Evolutionary conservation across 2,329 filamentous ascomycete genomes (phyloP).

Genomic region (Colletotrichum trifolii): DNA sequence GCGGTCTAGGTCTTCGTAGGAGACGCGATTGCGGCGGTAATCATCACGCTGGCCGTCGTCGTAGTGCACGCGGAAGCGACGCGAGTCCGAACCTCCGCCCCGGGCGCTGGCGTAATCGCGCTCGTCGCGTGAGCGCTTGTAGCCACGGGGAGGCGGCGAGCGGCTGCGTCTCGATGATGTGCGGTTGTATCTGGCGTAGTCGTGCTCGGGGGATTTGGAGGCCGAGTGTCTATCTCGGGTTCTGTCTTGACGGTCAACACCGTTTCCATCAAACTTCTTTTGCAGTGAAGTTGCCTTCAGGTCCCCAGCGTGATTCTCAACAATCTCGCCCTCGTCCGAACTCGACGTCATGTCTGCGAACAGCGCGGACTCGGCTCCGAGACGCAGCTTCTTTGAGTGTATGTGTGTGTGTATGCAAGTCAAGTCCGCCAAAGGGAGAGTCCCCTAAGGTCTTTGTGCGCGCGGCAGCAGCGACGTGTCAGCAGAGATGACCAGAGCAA

Average conservation of each 20-base stretch:
- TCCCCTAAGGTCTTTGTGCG: conserved; percentile 36
- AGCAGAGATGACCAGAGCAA: conserved; percentile 35
- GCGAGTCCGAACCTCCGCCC: conserved; percentile 60
- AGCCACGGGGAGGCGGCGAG: conserved; percentile 65
- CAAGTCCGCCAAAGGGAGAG: conserved; percentile 35
- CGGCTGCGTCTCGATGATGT: conserved; percentile 56
- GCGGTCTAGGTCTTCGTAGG: conserved; percentile 69
- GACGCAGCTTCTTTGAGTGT: conserved; percentile 1
- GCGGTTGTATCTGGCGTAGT: conserved; percentile 53
- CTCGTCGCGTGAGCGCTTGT: conserved; percentile 75
- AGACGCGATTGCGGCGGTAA: conserved; percentile 57
- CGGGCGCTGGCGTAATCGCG: conserved; percentile 57
- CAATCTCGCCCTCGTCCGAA: conserved; percentile 89
- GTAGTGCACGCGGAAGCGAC: conserved; percentile 71
- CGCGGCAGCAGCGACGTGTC: conserved; percentile 36
- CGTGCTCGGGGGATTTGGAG: conserved; percentile 66
- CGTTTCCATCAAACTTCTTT: conserved; percentile 78
- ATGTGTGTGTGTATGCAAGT: conserved; percentile 9
- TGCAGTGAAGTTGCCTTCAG: conserved; percentile 90
- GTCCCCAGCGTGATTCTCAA: conserved; percentile 73
- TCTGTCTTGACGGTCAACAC: conserved; percentile 95
- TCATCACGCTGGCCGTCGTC: conserved; percentile 65
- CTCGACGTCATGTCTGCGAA: conserved; percentile 55
- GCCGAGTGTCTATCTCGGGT: conserved; percentile 69
- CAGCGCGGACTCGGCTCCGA: neutral